These are phyloP conservation scores for Clonostachys rosea DNA, from an alignment of 2,329 filamentous ascomycete genomes.

Conservation along the genomic window DNA sequence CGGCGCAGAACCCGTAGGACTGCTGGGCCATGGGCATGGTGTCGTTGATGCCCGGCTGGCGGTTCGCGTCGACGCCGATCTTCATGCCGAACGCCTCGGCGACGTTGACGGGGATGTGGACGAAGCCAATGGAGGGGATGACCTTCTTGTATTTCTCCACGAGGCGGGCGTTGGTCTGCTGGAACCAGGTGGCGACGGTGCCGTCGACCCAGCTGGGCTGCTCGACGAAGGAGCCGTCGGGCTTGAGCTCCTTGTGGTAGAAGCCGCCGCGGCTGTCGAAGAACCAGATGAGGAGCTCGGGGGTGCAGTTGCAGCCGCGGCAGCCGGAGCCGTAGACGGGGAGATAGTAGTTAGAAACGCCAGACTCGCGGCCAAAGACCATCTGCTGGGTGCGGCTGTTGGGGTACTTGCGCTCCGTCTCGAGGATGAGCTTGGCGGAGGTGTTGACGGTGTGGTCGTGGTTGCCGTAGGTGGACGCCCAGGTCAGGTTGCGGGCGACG, in stretches of 20 bases:
- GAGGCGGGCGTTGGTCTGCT: slow-evolving; percentile 14
- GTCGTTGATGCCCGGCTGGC: slow-evolving; percentile 39
- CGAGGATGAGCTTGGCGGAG: slow-evolving; percentile 35
- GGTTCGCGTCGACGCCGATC: slow-evolving; percentile 23
- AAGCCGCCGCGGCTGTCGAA: slow-evolving; percentile 63
- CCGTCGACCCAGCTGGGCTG: slow-evolving; percentile 40
- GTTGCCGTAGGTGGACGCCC: slow-evolving; percentile 69
- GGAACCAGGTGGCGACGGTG: slow-evolving; percentile 40
- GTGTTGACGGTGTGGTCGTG: slow-evolving; percentile 62
- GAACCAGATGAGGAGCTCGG: slow-evolving; percentile 60
- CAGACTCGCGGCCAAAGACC: slow-evolving; percentile 25
- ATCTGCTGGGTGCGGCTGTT: slow-evolving; percentile 33
- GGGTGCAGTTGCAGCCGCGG: slow-evolving; percentile 18
- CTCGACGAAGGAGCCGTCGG: slow-evolving; percentile 17
- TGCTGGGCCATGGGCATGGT: slow-evolving; percentile 33
- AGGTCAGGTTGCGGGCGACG: slow-evolving; percentile 47
- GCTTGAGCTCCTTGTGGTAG: slow-evolving; percentile 33
- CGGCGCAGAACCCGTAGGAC: slow-evolving; percentile 36
- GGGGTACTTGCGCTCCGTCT: slow-evolving; percentile 29
- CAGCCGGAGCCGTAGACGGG: slow-evolving; percentile 34
- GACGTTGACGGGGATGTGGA: slow-evolving; percentile 41
- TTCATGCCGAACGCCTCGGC: slow-evolving; percentile 30
- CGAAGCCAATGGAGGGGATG: slow-evolving; percentile 41
- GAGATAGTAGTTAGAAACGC: slow-evolving; percentile 42
- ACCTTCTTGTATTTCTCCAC: slow-evolving; percentile 18